These are phyloP conservation scores for Sporothrix schenckii DNA, from an alignment of 2,329 filamentous ascomycete genomes.

Conservation along the genomic window DNA sequence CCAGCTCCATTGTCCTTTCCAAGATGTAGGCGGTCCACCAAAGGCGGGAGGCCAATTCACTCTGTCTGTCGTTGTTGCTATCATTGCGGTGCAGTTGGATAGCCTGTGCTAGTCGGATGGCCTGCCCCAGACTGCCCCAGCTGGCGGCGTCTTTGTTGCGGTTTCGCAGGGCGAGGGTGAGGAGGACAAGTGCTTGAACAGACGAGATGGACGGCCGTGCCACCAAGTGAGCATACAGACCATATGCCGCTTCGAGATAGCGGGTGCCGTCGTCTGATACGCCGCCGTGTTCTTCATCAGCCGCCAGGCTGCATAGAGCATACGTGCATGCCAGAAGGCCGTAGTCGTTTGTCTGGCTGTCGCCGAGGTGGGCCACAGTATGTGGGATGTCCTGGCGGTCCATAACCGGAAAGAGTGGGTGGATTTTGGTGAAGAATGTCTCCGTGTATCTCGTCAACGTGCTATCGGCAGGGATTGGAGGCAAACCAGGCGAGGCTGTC, in stretches of 20 bases:
- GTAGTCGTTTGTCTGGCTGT: not conserved
- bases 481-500: not conserved
- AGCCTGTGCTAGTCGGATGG: slow-evolving; percentile 29
- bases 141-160: slow-evolving; percentile 32
- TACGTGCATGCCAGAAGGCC: slow-evolving; percentile 22
- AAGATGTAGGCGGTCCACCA: slow-evolving; percentile 32
- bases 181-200: slow-evolving; percentile 29
- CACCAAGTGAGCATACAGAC: slow-evolving; percentile 28
- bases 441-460: not conserved
- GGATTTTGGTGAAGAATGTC: not conserved
- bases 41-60: not conserved
- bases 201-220: slow-evolving; percentile 13
- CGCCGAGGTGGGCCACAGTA: not conserved
- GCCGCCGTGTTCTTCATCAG: slow-evolving; percentile 26
- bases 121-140: slow-evolving; percentile 30
- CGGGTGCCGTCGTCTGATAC: slow-evolving; percentile 4
- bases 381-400: not conserved
- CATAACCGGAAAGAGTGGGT: slow-evolving; percentile 23
- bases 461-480: not conserved
- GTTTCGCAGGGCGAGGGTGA: slow-evolving; percentile 28
- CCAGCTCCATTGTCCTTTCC: slow-evolving; percentile 31
- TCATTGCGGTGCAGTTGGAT: slow-evolving; percentile 24
- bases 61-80: not conserved
- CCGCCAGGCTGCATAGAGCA: slow-evolving; percentile 24
- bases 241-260: slow-evolving; percentile 14